A percentile compares a stretch with the other conserved stretches of the same genome.
These are phyloP conservation scores for Ceratocystiopsis minuta DNA, from an alignment of 2,329 filamentous ascomycete genomes.

Conservation along the genomic window DNA sequence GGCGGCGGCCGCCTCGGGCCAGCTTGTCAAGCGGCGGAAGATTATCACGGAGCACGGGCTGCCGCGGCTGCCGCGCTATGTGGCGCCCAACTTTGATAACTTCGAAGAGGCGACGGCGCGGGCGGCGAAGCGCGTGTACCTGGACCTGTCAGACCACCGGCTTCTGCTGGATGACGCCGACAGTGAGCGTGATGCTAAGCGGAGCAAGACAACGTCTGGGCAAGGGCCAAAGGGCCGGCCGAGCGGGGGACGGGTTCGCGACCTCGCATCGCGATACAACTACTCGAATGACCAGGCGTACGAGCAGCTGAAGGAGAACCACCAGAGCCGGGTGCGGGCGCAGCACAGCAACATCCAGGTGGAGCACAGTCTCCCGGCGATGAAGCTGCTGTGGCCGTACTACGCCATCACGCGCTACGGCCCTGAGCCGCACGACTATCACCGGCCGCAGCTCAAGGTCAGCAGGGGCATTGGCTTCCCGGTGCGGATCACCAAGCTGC, in stretches of 20 bases:
- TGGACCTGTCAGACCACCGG: conserved; percentile 78
- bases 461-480: conserved; percentile 46
- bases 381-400: conserved; percentile 87
- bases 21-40: conserved; percentile 37
- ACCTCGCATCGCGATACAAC: conserved; percentile 72
- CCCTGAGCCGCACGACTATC: conserved; percentile 57
- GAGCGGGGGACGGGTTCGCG: conserved; percentile 50
- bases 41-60: conserved; percentile 34
- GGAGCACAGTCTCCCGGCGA: conserved; percentile 82
- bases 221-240: conserved; percentile 44
- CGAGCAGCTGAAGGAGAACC: conserved; percentile 88
- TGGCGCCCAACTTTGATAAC: conserved; percentile 59
- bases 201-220: conserved; percentile 27
- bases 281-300: conserved; percentile 94
- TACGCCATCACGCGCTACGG: conserved; percentile 71
- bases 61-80: conserved; percentile 38
- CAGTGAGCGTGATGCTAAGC: conserved; percentile 42
- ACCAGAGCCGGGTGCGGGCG: conserved; percentile 86
- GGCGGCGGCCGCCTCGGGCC: conserved; percentile 20
- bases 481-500: conserved; percentile 52
- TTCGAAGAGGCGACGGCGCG: conserved; percentile 56
- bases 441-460: conserved; percentile 63
- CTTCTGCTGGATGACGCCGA: conserved; percentile 68
- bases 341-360: conserved; percentile 83
- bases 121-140: conserved; percentile 57